These are phyloP conservation scores for Ceratocystis diversiconidia DNA, from an alignment of 2,329 filamentous ascomycete genomes.

Conservation along the genomic window DNA sequence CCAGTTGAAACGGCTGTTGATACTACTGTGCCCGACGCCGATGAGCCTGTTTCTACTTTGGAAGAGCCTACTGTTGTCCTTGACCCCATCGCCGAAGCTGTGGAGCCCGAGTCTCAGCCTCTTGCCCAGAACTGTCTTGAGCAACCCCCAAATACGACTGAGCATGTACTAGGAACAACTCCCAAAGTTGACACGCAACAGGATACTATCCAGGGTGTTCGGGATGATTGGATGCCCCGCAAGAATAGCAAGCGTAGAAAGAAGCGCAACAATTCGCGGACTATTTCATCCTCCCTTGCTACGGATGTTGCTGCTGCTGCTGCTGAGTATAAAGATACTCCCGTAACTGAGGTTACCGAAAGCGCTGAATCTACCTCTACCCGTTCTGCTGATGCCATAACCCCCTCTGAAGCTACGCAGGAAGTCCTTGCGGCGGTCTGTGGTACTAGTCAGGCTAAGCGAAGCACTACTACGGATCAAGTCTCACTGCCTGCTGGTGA, in stretches of 20 bases:
- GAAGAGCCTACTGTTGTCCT: background rate
- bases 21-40: too few species aligned
- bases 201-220: background rate
- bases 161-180: background rate
- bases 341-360: background rate
- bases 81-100: background rate
- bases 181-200: background rate
- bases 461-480: background rate
- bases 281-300: background rate
- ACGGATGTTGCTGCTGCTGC: background rate
- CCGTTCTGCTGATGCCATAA: background rate
- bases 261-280: background rate
- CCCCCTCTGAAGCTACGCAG: background rate
- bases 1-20: background rate
- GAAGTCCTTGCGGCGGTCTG: background rate
- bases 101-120: background rate
- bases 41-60: background rate
- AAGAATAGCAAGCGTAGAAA: slow-evolving; percentile 12
- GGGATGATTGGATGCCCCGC: slow-evolving; percentile 14
- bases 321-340: background rate
- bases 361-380: background rate
- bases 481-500: background rate
- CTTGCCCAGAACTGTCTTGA: background rate
- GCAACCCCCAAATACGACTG: background rate
- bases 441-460: background rate